Evolutionary conservation across 257 asterid species (phyloP).

Genomic region (Penstemon newberryi): DNA sequence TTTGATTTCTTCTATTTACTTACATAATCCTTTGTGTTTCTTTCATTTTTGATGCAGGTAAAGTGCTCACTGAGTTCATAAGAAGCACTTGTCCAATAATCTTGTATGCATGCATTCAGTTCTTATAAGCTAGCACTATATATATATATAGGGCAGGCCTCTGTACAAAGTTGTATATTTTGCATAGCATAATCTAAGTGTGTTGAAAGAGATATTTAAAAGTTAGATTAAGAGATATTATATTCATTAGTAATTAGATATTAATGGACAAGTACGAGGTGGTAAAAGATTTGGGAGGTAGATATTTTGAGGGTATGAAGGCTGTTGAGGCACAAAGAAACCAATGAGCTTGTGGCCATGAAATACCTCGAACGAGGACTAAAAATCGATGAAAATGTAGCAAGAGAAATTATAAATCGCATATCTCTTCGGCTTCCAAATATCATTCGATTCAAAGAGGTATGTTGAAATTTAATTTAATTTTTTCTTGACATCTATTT

Average conservation of each 20-base stretch:
- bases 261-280: slow-evolving; percentile 65
- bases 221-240: neutral
- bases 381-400: slow-evolving; percentile 83
- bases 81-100: no score
- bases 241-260: neutral
- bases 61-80: no score
- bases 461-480: neutral
- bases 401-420: slow-evolving; percentile 78
- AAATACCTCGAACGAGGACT: slow-evolving; percentile 75
- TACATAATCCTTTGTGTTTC: no score
- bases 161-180: no score
- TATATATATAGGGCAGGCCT: neutral
- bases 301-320: slow-evolving; percentile 76
- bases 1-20: no score
- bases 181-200: no score
- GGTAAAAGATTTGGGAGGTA: slow-evolving; percentile 76
- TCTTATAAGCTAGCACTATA: slow-evolving; percentile 1
- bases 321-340: slow-evolving; percentile 66
- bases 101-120: no score
- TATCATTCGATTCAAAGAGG: slow-evolving; percentile 86
- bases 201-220: neutral
- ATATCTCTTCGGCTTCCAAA: slow-evolving; percentile 80
- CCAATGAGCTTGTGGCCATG: slow-evolving; percentile 82
- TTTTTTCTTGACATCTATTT: neutral
- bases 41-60: no score